These are phyloP conservation scores for Blastobotrys arbuscula DNA, from an alignment of 1,139 yeast species.

Conservation along the genomic window DNA sequence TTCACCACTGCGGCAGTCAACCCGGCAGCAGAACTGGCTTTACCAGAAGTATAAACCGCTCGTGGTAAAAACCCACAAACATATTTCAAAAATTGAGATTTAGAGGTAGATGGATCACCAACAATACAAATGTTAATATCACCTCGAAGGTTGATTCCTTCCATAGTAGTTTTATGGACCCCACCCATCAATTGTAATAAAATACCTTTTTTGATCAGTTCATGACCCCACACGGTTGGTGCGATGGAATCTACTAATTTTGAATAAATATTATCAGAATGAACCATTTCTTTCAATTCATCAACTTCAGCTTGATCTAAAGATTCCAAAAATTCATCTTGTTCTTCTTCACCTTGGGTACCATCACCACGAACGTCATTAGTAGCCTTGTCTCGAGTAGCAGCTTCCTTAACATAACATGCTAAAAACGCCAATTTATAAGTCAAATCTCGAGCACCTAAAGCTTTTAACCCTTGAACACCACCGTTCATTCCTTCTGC, in stretches of 20 bases:
- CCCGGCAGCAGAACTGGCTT: constrained; percentile 98
- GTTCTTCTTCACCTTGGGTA: constrained; percentile 47
- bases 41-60: constrained; percentile 96
- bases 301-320: constrained; percentile 77
- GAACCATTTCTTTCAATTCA: constrained; percentile 86
- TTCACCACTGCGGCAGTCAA: constrained; percentile 96
- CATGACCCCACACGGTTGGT: constrained; percentile 97
- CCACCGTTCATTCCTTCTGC: constrained; percentile 78
- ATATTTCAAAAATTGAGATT: constrained; percentile 91
- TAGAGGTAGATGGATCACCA: constrained; percentile 98
- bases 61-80: constrained; percentile 90
- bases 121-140: constrained; percentile 95
- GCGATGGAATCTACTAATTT: constrained; percentile 87
- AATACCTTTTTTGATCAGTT: constrained; percentile 87
- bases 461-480: constrained; percentile 74
- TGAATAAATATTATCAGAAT: constrained; percentile 78
- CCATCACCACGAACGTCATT: constrained; percentile 41
- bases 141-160: constrained; percentile 93
- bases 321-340: constrained; percentile 72
- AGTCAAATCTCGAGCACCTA: constrained; percentile 92
- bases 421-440: constrained; percentile 90
- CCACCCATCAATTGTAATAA: constrained; percentile 89
- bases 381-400: constrained; percentile 35
- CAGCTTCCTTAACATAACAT: constrained; percentile 60
- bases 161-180: constrained; percentile 89